Conservation (phyloP, 495 filamentous ascomycete species). For the Neurospora africana region DNA sequence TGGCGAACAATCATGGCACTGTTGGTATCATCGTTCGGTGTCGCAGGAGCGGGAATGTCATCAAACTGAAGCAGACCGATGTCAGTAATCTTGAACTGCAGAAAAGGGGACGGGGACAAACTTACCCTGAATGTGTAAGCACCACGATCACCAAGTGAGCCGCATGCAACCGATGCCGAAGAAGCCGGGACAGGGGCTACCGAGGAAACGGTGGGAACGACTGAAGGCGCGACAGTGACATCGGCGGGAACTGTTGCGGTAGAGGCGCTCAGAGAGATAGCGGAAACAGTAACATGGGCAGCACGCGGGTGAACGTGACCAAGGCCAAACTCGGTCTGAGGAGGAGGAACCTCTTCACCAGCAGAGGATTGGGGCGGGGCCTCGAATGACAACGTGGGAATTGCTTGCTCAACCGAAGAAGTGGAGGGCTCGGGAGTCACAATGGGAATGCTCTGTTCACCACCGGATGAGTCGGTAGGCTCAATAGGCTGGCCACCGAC, state of each 20-base stretch:
- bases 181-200: not conserved
- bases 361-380: not conserved
- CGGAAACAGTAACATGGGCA: not conserved
- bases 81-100: not conserved
- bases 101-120: not conserved
- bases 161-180: not conserved
- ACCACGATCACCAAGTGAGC: not conserved
- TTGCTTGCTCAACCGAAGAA: not conserved
- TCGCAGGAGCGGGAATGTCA: not conserved
- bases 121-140: not conserved
- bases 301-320: not conserved
- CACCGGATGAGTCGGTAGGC: not conserved
- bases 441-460: not conserved
- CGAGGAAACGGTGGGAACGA: not conserved
- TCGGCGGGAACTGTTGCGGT: not conserved
- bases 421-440: not conserved
- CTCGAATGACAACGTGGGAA: not conserved
- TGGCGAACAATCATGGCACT: not conserved
- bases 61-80: not conserved
- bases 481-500: not conserved
- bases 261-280: not conserved
- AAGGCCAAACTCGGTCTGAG: conserved; percentile 12
- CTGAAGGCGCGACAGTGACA: not conserved
- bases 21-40: not conserved
- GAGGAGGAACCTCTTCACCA: conserved; percentile 3